Conservation (phyloP, 768 basidiomycete species). For the Tylopilus plumbeoviolaceoides region DNA sequence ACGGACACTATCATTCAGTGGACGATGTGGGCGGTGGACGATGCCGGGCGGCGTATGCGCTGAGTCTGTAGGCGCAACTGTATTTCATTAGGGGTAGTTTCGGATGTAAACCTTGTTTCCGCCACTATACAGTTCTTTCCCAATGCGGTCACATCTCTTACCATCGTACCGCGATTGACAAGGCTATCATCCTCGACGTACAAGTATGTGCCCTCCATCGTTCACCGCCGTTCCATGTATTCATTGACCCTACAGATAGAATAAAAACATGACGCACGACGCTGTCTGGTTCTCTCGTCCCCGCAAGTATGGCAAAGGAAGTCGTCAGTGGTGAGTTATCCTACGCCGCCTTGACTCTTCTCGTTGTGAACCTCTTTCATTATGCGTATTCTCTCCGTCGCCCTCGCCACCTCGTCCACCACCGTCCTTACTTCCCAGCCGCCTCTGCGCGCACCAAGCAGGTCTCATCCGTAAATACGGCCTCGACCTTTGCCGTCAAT, state of each 20-base stretch:
- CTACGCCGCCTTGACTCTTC: neutral
- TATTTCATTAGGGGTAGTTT: neutral
- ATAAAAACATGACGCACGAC: constrained; percentile 95
- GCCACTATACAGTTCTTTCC: constrained; percentile 28
- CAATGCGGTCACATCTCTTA: neutral
- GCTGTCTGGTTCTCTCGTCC: constrained; percentile 97
- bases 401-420: neutral
- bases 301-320: constrained; percentile 92
- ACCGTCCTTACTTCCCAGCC: constrained; percentile 43
- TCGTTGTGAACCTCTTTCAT: neutral
- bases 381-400: neutral
- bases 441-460: constrained; percentile 94
- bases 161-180: neutral
- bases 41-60: too few relatives aligned
- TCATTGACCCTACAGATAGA: constrained; percentile 35
- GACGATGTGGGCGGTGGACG: too few relatives aligned
- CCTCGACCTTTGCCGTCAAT: constrained; percentile 95
- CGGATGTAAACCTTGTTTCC: constrained; percentile 14
- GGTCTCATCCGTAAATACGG: constrained; percentile 98
- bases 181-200: constrained; percentile 7
- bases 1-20: too few relatives aligned
- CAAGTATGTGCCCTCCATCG: constrained; percentile 13
- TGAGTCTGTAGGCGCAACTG: too few relatives aligned
- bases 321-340: constrained; percentile 80
- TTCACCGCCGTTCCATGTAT: neutral